These are phyloP conservation scores for Kandelia obovata DNA, from an alignment of 345 rosid genomes.

Conservation along the genomic window DNA sequence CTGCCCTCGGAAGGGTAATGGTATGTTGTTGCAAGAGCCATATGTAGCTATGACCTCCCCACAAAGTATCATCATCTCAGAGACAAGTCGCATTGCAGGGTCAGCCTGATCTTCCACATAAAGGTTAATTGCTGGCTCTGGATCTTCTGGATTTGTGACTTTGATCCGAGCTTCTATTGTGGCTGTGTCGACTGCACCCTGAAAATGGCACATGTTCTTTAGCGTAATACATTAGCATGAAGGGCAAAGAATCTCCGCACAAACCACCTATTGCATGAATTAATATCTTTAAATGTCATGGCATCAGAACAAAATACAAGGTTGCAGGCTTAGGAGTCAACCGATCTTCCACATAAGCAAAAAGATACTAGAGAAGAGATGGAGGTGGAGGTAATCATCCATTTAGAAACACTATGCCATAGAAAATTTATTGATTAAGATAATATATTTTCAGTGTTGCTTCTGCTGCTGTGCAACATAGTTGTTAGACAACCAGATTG, in stretches of 20 bases:
- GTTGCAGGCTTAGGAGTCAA: not conserved
- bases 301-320: no score
- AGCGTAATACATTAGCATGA: not conserved
- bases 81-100: conserved; percentile 87
- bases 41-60: conserved; percentile 87
- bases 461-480: not conserved
- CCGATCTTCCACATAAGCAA: not conserved
- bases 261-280: not conserved
- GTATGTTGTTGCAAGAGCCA: conserved; percentile 67
- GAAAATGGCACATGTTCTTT: conserved; percentile 22
- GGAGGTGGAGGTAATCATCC: not conserved
- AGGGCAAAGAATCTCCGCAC: not conserved
- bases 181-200: conserved; percentile 95
- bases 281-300: no score
- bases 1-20: conserved; percentile 95
- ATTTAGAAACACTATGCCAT: no score
- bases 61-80: conserved; percentile 98
- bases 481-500: no score
- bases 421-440: not conserved
- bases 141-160: conserved; percentile 83
- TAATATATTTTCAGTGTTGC: not conserved
- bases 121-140: conserved; percentile 67
- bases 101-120: conserved; percentile 92
- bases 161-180: conserved; percentile 78
- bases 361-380: not conserved